Evolutionary conservation across 2,329 filamentous ascomycete genomes (phyloP).

Genomic region (Whalleya microplaca): DNA sequence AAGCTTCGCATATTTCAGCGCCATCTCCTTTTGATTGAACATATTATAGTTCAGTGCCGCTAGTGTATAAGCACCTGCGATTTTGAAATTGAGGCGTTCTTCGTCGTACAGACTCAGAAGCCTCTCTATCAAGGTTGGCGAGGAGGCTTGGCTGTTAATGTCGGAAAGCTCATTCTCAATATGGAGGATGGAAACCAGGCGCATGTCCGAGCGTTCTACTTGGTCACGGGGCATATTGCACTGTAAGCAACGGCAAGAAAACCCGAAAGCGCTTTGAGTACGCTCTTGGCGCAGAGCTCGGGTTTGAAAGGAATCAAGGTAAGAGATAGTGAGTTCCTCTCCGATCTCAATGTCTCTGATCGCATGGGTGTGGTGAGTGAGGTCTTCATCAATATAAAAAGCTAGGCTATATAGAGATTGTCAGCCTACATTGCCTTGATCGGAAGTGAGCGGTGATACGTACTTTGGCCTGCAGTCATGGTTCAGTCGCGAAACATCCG

Average conservation of each 20-base stretch:
- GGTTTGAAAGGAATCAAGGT: conserved; percentile 42
- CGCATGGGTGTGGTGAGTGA: conserved; percentile 45
- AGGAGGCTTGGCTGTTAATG: conserved; percentile 15
- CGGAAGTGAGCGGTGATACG: neutral
- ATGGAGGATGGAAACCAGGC: conserved; percentile 34
- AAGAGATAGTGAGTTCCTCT: conserved; percentile 48
- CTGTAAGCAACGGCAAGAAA: conserved; percentile 43
- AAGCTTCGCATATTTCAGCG: conserved; percentile 38
- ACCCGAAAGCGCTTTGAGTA: conserved; percentile 42
- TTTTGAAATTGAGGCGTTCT: conserved; percentile 43
- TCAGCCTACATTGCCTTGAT: neutral
- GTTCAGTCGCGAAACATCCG: conserved; percentile 44
- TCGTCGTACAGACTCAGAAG: conserved; percentile 40
- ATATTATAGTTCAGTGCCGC: conserved; percentile 45
- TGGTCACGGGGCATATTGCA: conserved; percentile 35
- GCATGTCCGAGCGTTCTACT: conserved; percentile 35
- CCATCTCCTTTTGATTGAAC: conserved; percentile 33
- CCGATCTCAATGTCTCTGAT: conserved; percentile 37
- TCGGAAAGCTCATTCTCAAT: conserved; percentile 34
- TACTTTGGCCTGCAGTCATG: conserved; percentile 47
- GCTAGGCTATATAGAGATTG: conserved; percentile 28
- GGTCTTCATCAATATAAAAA: conserved; percentile 39
- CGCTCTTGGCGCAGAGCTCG: conserved; percentile 35
- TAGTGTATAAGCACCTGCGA: conserved; percentile 44
- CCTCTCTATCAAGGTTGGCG: conserved; percentile 35